These are phyloP conservation scores for Suhomyces prunicola DNA, from an alignment of 805 yeast species.

Conservation along the genomic window DNA sequence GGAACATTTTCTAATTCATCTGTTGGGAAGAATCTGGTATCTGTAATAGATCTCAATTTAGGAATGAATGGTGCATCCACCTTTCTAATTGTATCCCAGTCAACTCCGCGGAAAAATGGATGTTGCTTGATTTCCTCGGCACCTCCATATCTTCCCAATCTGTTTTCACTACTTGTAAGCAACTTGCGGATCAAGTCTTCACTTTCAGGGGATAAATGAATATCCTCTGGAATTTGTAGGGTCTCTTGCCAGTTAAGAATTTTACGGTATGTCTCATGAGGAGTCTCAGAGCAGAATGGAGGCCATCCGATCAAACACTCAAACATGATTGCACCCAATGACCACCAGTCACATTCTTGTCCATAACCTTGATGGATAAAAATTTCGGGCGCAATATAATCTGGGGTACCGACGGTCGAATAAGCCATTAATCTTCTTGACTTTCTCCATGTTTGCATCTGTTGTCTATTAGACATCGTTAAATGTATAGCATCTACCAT, in stretches of 20 bases:
- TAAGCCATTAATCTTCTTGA: slow-evolving; percentile 91
- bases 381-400: slow-evolving; percentile 93
- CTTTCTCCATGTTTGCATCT: slow-evolving; percentile 94
- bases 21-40: slow-evolving; percentile 96
- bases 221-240: slow-evolving; percentile 84
- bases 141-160: slow-evolving; percentile 87
- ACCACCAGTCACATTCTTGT: slow-evolving; percentile 98
- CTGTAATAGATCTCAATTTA: slow-evolving; percentile 85
- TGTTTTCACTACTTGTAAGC: slow-evolving; percentile 71
- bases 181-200: slow-evolving; percentile 81
- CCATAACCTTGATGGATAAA: slow-evolving; percentile 92
- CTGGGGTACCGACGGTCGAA: slow-evolving; percentile 95
- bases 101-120: slow-evolving; percentile 94
- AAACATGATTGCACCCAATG: slow-evolving; percentile 92
- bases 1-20: slow-evolving; percentile 95
- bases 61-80: slow-evolving; percentile 95
- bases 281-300: slow-evolving; percentile 92
- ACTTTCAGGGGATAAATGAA: slow-evolving; percentile 82
- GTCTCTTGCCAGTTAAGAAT: slow-evolving; percentile 90
- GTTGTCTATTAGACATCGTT: slow-evolving; percentile 92
- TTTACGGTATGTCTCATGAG: slow-evolving; percentile 90
- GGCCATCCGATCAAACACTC: slow-evolving; percentile 98
- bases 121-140: slow-evolving; percentile 88
- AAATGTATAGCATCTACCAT: slow-evolving; percentile 92
- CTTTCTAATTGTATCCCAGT: slow-evolving; percentile 83